Evolutionary conservation across 1,284 basidiomycete genomes (phyloP), one percentile per base, ranked within the genome.

Genomic region (Crepidotus sp.): DNA sequence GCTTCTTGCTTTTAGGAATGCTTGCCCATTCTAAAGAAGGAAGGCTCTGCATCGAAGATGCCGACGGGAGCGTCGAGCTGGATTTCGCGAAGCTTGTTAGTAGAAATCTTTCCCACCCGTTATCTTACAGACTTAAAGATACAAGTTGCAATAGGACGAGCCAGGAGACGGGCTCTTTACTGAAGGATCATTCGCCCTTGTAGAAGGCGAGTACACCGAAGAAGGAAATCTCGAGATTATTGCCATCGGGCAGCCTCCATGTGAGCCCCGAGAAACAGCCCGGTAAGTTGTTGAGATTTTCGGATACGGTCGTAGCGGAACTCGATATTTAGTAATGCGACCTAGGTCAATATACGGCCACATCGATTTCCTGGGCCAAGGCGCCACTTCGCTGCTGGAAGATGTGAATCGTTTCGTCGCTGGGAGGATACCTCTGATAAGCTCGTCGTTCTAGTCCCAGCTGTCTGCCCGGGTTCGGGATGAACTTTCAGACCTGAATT

Each of bases 141-240:
- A 30, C 34, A 42, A 44, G 47, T 41, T 37, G 35, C 24, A 32
- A 31, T 52, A 93, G 92, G 87, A 90, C 49, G 77, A 81, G 49
- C 94, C 95, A 4, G 92, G 93, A 34, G 94, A 97, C 61, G 96
- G 96, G 0, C 65, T 99, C 11, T 98, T 98, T 59, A 97, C 94
- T 0, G 94, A 98, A 62, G 96, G 96, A 0, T 91, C 85, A 49
- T 86, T 97, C 63, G 90, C 93, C 1, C 74, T 99, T 7, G 81
- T 98, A 0, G 96, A 98, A 64, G 96, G 96, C 25, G 90, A 94
- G 58, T 99, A 98, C 60, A 97, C 90, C 0, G 81, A 92, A 48
- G 90, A 98, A 22, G 88, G 86, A 39, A 86, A 77, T 1, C 72
- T 99, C 42, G 74, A 84, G 48, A 92, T 97, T 6, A 79, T 92